Percentiles rank a stretch among this genome's conserved stretches.
phyloP scores from a whole-genome alignment of 2,329 filamentous ascomycete species.

The Trichoderma harzianum region DNA sequence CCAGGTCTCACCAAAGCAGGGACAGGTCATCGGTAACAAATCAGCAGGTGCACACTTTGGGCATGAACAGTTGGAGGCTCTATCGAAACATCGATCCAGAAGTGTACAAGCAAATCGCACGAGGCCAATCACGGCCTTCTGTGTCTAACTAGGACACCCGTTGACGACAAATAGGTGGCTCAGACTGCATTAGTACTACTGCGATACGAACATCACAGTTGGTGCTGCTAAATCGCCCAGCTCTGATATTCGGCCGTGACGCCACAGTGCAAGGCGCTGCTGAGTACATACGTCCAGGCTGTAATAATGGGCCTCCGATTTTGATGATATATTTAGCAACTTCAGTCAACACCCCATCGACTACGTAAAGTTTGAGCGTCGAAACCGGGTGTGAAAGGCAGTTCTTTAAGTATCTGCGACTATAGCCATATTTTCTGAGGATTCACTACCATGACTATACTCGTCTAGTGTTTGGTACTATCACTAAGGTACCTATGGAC shows the following conservation, averaged over 20 bases:
- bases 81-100: not conserved
- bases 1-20: not conserved
- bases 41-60: not conserved
- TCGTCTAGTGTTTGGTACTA: no score
- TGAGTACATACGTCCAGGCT: not conserved
- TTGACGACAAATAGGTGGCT: not conserved
- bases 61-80: not conserved
- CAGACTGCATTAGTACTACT: not conserved
- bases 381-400: no score
- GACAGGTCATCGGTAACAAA: not conserved
- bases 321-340: not conserved
- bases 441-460: no score
- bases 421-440: no score
- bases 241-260: not conserved
- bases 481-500: no score
- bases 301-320: not conserved
- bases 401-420: no score
- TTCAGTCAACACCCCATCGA: no score
- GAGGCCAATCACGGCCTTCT: not conserved
- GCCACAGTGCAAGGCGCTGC: not conserved
- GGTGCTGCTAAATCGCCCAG: not conserved
- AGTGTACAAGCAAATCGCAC: not conserved
- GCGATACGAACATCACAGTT: not conserved
- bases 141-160: not conserved
- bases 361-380: no score